Base-by-base conservation (phyloP, 2,329 filamentous ascomycete species). In the Colletotrichum orchidophilum region DNA sequence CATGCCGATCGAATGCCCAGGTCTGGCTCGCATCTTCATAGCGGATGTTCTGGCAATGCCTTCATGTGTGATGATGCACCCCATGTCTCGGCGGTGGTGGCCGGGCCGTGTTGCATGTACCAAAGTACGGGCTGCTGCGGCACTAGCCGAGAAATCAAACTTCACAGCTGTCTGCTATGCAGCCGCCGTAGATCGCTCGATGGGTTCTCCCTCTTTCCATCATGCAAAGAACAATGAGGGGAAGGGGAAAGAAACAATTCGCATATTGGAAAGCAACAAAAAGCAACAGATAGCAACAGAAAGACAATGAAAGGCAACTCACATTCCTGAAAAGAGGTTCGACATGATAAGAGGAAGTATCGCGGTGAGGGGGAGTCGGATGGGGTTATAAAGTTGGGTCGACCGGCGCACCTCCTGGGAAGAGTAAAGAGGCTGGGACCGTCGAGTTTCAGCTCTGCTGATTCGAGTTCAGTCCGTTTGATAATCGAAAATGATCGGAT, bases 271-370 rank as follows among this genome's bases (percentile, higher is more conserved):
- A 55, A 27, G n/a, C n/a, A n/a, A n/a, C n/a, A n/a, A n/a, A n/a
- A n/a, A n/a, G n/a, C n/a, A n/a, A n/a, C n/a, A n/a, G n/a, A n/a
- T n/a, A 29, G 53, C 63, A 73, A 66, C 63, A 69, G 70, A 71
- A 74, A 29, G 42, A 63, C 33, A 54, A 63, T n/a, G 33, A 49
- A 59, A 66, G 63, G 72, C 66, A 73, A 88, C 87, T 87, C 83
- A 90, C 87, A 90, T 89, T 81, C 87, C 87, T 77, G 87, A 89
- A 79, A 90, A 89, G 76, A 90, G 82, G 82, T 88, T 89, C 76
- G 87, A 89, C 87, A 89, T 90, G 78, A 76, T 82, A 76, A 75
- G 66, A 65, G 74, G 73, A 54, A 15, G 29, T 63, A 27, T 53
- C 64, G 64, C 68, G 59, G 69, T 71, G 69, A 71, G 69, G 64